A percentile compares a stretch with the other conserved stretches of the same genome.
These are phyloP conservation scores for Zygosaccharomyces bisporus DNA, from an alignment of 805 yeast genomes.

Conservation along the genomic window DNA sequence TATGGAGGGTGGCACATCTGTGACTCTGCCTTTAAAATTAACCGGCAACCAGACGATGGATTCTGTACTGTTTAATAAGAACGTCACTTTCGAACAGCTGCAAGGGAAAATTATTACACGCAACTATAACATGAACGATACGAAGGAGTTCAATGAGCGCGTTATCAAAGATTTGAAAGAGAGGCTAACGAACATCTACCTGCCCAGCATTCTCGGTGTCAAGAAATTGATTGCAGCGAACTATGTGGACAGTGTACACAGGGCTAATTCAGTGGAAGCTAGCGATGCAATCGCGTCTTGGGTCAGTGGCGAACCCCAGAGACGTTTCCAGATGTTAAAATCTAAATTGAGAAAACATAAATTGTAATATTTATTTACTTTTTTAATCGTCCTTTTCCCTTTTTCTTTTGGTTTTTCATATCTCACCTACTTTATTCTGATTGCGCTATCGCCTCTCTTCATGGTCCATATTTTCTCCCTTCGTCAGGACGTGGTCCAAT, in stretches of 20 bases:
- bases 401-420: background rate
- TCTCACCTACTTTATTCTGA: background rate
- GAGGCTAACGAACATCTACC: constrained; percentile 37
- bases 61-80: constrained; percentile 65
- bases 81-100: constrained; percentile 58
- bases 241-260: constrained; percentile 36
- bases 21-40: constrained; percentile 62
- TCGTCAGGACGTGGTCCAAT: background rate
- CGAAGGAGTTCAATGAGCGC: constrained; percentile 46
- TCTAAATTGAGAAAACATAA: constrained; percentile 58
- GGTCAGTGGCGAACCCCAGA: constrained; percentile 70
- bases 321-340: constrained; percentile 55
- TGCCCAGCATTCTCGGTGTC: constrained; percentile 43
- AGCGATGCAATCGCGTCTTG: constrained; percentile 66
- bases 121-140: constrained; percentile 43
- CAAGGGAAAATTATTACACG: constrained; percentile 60
- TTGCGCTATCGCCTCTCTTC: constrained; percentile 3
- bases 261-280: constrained; percentile 62
- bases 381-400: background rate
- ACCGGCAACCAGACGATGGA: constrained; percentile 73
- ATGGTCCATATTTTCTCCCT: constrained; percentile 6
- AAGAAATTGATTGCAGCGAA: constrained; percentile 39
- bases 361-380: constrained; percentile 35
- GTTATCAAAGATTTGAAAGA: constrained; percentile 41
- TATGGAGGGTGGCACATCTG: constrained; percentile 74